phyloP scores from a whole-genome alignment of 2,329 filamentous ascomycete genomes.

The Trichoderma sp. region DNA sequence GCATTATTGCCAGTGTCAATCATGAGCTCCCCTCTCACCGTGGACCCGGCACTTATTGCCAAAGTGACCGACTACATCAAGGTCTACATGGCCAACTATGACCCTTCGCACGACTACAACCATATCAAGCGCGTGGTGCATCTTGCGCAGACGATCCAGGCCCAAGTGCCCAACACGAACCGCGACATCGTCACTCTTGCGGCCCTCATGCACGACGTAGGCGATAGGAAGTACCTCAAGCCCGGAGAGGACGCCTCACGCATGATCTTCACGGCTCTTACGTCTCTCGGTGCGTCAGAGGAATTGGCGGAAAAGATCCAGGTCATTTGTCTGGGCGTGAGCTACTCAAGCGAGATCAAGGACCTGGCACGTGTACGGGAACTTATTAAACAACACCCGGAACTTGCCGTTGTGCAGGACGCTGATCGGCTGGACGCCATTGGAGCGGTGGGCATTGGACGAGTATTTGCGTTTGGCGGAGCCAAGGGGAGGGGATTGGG shows the following conservation, averaged over 20 bases:
- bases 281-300: slow-evolving; percentile 55
- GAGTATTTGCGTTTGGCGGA: slow-evolving; percentile 66
- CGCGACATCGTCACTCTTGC: slow-evolving; percentile 63
- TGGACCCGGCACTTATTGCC: slow-evolving; percentile 51
- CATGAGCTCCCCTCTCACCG: slow-evolving; percentile 30
- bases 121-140: slow-evolving; percentile 79
- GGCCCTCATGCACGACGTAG: slow-evolving; percentile 83
- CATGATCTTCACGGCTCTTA: slow-evolving; percentile 57
- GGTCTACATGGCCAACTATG: slow-evolving; percentile 74
- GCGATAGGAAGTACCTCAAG: slow-evolving; percentile 77
- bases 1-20: background rate
- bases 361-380: slow-evolving; percentile 61
- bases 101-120: slow-evolving; percentile 84
- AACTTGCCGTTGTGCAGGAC: slow-evolving; percentile 78
- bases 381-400: slow-evolving; percentile 64
- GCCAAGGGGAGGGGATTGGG: slow-evolving; percentile 61
- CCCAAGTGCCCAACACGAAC: slow-evolving; percentile 43
- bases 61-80: slow-evolving; percentile 64
- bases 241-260: slow-evolving; percentile 58
- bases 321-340: slow-evolving; percentile 72
- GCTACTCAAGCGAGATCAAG: slow-evolving; percentile 72
- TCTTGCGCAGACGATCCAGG: slow-evolving; percentile 68
- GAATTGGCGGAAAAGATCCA: slow-evolving; percentile 68
- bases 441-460: slow-evolving; percentile 79
- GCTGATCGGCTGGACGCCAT: slow-evolving; percentile 91